Evolutionary conservation across 164 flowering plant species (phyloP), one percentile per base, ranked within the genome.

Genomic region (Platanus orientalis): DNA sequence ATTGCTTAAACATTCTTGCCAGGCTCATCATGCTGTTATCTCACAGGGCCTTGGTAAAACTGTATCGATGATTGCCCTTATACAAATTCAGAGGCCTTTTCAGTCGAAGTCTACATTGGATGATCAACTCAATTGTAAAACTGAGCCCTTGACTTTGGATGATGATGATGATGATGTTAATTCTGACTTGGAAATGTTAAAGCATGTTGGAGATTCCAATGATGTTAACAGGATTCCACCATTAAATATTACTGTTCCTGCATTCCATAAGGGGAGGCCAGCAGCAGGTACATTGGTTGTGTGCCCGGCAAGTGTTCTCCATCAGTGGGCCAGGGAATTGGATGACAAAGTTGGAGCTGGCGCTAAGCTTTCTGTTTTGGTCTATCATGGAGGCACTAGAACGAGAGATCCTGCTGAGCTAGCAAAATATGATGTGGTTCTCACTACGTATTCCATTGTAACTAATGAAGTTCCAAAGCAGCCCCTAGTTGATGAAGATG

Each of bases 21-120:
- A n/a, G n/a, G n/a, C 54, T 71, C 58, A 70, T 61, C 23, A 20
- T 66, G 48, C 60, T 74, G 67, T 68, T 63, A 44, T 67, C 54
- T 76, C n/a, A 23, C 87, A 95, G 97, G 99, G 99, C 54, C 96
- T 95, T 74, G 99, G 97, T 61, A 95, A 95, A 76, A 92, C 99
- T 7, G 57, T 95, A 64, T 95, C 99, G 13, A 83, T 76, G 70
- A 95, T 92, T 77, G 89, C 97, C 64, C 90, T 92, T 20, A 85
- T 95, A 80, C 88, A 73, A 68, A 77, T 80, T 83, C 94, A 90
- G 70, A 80, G 54, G 69, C 61, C 39, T 50, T 58, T 71, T 54
- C 73, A 85, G 58, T 71, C 78, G 12, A 87, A 83, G 62, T 69
- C 74, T 30, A 73, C 79, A 52, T 27, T 79, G 10, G 78, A 80